Base-by-base conservation (phyloP, 495 filamentous ascomycete species). In the Mycothermus thermophilus region DNA sequence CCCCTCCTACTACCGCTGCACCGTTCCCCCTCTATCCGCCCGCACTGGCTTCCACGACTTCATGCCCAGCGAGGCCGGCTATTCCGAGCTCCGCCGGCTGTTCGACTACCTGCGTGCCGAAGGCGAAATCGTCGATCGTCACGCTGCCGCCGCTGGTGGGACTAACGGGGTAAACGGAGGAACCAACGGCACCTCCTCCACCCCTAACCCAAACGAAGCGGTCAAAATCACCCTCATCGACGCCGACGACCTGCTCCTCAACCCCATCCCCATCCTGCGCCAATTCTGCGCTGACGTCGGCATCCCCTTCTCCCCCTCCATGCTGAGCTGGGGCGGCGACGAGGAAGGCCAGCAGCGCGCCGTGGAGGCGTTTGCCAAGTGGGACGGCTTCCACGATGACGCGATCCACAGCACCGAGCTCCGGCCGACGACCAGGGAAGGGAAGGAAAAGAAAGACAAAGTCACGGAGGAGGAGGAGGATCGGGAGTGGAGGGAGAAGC, bases 351-450 rank as follows among this genome's bases (percentile, higher is more conserved):
- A 88, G 38, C 34, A 58, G 32, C 48, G 60, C 34, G 86, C 81
- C 0, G 63, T 60, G 34, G 67, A 70, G 35, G 69, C 69, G 13
- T 97, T 97, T 60, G 82, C 83, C 60, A 97, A 97, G 62, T 97
- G 90, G 90, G 75, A 74, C 36, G 90, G 87, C 0, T 97, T 94
- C 55, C 90, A 96, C 50, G 80, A 96, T 33, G 88, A 95, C 64
- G 90, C 83, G 12, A 80, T 96, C 41, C 61, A 78, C 33, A 87
- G 79, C 41, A 77, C 64, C 32, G 74, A 71, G 27, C 56, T 97
- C 43, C 77, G 74, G 46, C 70, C 83, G 11, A 62, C 85, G 51
- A 51, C 48, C 11, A 11, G 21, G n/a, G 30, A 17, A 23, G 11
- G 28, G 16, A 34, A 38, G 35, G 5, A 41, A 12, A 26, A 7